Conservation (phyloP, 192 early-diverging fungal genomes). For the Haplosporangium gracile region DNA sequence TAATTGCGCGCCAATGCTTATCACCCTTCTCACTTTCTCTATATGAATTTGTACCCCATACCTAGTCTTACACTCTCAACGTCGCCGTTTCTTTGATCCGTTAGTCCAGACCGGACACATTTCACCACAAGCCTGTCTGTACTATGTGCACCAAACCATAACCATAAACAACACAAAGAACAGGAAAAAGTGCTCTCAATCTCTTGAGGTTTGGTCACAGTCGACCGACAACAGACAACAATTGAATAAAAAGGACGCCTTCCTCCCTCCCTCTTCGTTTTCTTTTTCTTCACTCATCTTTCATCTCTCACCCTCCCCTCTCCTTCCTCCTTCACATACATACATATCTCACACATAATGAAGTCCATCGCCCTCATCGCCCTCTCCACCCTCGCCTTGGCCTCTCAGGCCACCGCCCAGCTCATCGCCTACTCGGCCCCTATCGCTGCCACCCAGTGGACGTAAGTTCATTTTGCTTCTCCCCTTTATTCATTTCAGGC, state of each 20-base stretch:
- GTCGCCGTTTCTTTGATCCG: conserved; percentile 6
- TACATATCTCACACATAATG: background rate
- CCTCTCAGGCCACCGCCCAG: conserved; percentile 29
- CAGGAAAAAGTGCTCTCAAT: background rate
- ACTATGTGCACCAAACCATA: background rate
- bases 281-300: background rate
- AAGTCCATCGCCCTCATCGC: conserved; percentile 14
- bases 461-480: conserved; percentile 15
- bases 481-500: background rate
- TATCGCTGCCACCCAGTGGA: conserved; percentile 20
- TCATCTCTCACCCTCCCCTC: background rate
- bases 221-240: too few relatives aligned
- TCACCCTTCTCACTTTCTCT: too few relatives aligned
- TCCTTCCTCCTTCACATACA: background rate
- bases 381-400: conserved; percentile 28
- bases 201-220: background rate
- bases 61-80: too few relatives aligned
- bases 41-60: too few relatives aligned
- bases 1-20: too few relatives aligned
- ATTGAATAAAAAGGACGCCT: too few relatives aligned
- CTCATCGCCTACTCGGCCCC: conserved; percentile 24
- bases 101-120: background rate
- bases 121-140: background rate
- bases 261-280: background rate
- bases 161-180: background rate